phyloP scores from a whole-genome alignment of 2,329 filamentous ascomycete species.

The Blumeria hordei region DNA sequence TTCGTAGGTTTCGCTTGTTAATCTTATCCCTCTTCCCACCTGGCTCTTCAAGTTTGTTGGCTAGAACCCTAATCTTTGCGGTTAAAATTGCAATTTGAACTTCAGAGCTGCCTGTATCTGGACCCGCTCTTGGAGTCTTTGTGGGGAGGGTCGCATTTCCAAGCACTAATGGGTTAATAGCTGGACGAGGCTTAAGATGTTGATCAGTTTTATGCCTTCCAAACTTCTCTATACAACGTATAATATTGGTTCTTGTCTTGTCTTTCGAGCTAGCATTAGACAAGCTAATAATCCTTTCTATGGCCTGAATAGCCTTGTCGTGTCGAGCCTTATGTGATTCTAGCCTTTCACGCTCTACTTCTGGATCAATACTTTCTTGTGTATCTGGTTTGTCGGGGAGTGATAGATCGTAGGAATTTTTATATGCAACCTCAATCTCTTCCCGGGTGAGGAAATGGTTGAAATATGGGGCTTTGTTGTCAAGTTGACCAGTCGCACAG shows the following conservation, averaged over 20 bases:
- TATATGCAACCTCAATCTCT: conserved; percentile 42
- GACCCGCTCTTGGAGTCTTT: conserved; percentile 47
- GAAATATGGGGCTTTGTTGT: conserved; percentile 26
- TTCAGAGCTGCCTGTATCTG: conserved; percentile 83
- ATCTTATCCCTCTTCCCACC: conserved; percentile 66
- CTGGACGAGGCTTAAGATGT: conserved; percentile 25
- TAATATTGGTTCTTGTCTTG: conserved; percentile 56
- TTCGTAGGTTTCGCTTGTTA: conserved; percentile 72
- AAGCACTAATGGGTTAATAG: conserved; percentile 6
- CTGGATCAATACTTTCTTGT: conserved; percentile 19
- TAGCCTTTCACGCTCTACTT: conserved; percentile 14
- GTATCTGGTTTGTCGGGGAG: conserved; percentile 23
- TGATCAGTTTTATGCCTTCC: conserved; percentile 75
- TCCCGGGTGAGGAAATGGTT: conserved; percentile 52
- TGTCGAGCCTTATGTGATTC: conserved; percentile 30
- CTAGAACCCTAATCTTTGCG: conserved; percentile 68
- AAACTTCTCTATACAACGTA: conserved; percentile 65
- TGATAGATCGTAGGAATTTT: conserved; percentile 43
- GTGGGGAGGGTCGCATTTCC: conserved; percentile 8
- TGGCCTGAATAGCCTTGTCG: conserved; percentile 44
- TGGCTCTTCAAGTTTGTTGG: conserved; percentile 41
- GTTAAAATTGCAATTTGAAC: conserved; percentile 96
- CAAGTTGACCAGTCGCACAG: conserved; percentile 17
- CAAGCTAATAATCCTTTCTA: conserved; percentile 57
- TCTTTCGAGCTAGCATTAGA: conserved; percentile 58